Evolutionary conservation across 495 filamentous ascomycete genomes (phyloP).

Genomic region (Trichoderma erinaceum): DNA sequence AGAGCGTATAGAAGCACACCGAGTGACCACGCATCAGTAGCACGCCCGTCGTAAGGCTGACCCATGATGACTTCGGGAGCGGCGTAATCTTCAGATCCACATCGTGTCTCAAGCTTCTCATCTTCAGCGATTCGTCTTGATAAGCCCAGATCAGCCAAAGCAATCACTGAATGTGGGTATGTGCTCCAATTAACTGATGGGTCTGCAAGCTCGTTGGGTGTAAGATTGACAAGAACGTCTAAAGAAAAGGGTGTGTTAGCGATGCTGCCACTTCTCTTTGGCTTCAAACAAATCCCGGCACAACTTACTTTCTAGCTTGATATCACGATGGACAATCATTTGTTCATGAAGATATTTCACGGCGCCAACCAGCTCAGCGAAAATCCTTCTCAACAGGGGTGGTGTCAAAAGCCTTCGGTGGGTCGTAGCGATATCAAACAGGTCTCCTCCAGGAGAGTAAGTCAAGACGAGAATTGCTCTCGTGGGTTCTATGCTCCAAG

Average conservation of each 20-base stretch:
- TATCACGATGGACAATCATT: constrained; percentile 90
- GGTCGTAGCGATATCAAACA: constrained; percentile 83
- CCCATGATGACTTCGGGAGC: constrained; percentile 94
- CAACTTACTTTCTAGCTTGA: constrained; percentile 90
- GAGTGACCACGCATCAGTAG: constrained; percentile 90
- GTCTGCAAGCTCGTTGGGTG: constrained; percentile 43
- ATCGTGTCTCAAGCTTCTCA: constrained; percentile 80
- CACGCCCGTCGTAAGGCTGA: constrained; percentile 88
- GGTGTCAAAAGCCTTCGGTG: constrained; percentile 59
- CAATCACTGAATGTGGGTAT: constrained; percentile 74
- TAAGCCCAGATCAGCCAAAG: constrained; percentile 89
- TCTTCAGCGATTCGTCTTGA: constrained; percentile 71
- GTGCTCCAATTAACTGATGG: constrained; percentile 53
- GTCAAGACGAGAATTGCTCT: constrained; percentile 79
- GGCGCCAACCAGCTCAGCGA: constrained; percentile 80
- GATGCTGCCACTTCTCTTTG: background rate
- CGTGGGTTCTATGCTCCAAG: constrained; percentile 73
- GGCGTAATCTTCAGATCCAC: constrained; percentile 94
- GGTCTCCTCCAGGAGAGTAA: constrained; percentile 89
- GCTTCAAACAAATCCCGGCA: background rate
- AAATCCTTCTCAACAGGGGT: constrained; percentile 72
- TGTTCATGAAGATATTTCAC: constrained; percentile 77
- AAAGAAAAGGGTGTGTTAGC: background rate
- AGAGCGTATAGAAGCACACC: constrained; percentile 91
- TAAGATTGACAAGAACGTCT: constrained; percentile 89